Base-by-base conservation (phyloP, 2,329 filamentous ascomycete species). In the Mollisia scopiformis region DNA sequence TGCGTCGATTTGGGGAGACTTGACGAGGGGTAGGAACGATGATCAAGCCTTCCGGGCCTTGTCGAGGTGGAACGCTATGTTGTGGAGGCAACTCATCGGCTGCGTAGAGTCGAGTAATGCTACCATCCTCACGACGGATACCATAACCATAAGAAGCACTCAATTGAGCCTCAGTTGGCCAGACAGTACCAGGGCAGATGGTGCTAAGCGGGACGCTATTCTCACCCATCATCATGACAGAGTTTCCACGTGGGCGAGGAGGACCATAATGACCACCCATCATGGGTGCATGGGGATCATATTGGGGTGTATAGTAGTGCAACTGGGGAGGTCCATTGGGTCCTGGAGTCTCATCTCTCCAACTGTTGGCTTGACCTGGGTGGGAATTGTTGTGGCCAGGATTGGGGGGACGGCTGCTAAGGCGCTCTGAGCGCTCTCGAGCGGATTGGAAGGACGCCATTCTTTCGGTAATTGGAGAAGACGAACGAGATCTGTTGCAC, bases 61-160 rank as follows among this genome's bases (percentile, higher is more conserved):
- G 64, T 6, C 46, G 53, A 46, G 80, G 79, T 4, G 87, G 74
- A 47, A 52, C 46, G 2, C 79, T 78, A 52, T 43, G 2, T 79
- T 78, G 6, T 72, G 66, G 33, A 81, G 43, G 43, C 1, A 87
- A 72, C 73, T 79, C 75, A 62, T 88, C 85, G 0, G 81, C 84
- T 0, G 83, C 83, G 14, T 87, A 75, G 0, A 88, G 78, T 2
- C 80, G 77, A 5, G 84, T 86, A 61, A 79, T 82, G 50, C 76
- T 73, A 3, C 84, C 84, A 60, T 85, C 79, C 8, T 80, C 80
- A 6, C 84, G 78, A 55, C 82, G 78, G 55, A 82, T 79, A 64
- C 78, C 85, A 70, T 87, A 87, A 1, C 76, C 78, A 58, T 78
- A 81, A 14, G 72, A 70, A 30, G 62, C 49, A 25, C 66, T 52